A percentile compares a stretch with the other conserved stretches of the same genome.
phyloP scores from a whole-genome alignment of 2,329 filamentous ascomycete genomes.

The Pseudodiploospora longispora region DNA sequence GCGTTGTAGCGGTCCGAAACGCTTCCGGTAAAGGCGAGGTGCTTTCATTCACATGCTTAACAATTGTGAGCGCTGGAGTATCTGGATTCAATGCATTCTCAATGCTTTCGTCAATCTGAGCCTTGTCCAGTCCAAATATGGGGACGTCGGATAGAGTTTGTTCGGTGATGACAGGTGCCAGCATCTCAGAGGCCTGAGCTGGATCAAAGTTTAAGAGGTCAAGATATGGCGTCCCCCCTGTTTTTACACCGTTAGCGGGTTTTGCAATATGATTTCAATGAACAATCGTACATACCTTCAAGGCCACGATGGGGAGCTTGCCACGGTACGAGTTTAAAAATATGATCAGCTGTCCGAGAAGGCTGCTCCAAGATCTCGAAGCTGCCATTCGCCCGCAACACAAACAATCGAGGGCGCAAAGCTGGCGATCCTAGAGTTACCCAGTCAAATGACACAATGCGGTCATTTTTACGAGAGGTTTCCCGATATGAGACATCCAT shows the following conservation, averaged over 20 bases:
- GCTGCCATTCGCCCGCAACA: slow-evolving; percentile 50
- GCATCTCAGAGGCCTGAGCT: slow-evolving; percentile 41
- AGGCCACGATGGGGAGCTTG: slow-evolving; percentile 49
- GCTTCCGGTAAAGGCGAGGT: slow-evolving; percentile 29
- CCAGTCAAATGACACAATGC: slow-evolving; percentile 63
- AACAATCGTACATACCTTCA: slow-evolving; percentile 31
- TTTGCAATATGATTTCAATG: neutral
- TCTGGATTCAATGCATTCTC: slow-evolving; percentile 31
- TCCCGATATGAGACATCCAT: slow-evolving; percentile 52
- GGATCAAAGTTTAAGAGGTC: slow-evolving; percentile 51
- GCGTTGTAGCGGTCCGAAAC: slow-evolving; percentile 32
- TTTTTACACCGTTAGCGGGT: slow-evolving; percentile 10
- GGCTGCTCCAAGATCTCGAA: slow-evolving; percentile 57
- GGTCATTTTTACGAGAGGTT: slow-evolving; percentile 44
- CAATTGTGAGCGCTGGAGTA: slow-evolving; percentile 21
- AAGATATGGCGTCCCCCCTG: slow-evolving; percentile 45
- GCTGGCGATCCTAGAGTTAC: slow-evolving; percentile 49
- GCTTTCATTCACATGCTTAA: slow-evolving; percentile 30
- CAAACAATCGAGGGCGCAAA: slow-evolving; percentile 49
- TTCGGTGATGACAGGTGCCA: slow-evolving; percentile 47
- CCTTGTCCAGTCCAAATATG: slow-evolving; percentile 48
- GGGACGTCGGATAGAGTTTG: slow-evolving; percentile 45
- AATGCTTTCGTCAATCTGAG: slow-evolving; percentile 33
- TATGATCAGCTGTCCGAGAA: slow-evolving; percentile 47
- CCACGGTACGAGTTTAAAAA: slow-evolving; percentile 56